A percentile compares a stretch with the other conserved stretches of the same genome.
phyloP scores from a whole-genome alignment of 2,329 filamentous ascomycete species.

The Aureobasidium sp. region DNA sequence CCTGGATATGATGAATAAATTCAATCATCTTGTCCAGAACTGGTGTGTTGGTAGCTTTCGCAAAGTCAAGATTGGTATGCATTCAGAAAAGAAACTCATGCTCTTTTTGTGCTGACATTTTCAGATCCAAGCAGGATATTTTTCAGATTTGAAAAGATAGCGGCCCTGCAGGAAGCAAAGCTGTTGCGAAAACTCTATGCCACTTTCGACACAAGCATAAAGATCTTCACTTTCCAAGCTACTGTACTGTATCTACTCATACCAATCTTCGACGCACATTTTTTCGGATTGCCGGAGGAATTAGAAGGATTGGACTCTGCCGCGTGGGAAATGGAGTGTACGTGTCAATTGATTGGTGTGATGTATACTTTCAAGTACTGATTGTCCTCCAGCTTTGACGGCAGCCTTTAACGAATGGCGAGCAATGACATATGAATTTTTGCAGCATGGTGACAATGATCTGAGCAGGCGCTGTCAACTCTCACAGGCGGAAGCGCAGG shows the following conservation, averaged over 20 bases:
- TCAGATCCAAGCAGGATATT: conserved; percentile 16
- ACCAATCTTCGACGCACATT: conserved; percentile 58
- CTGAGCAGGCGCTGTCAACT: conserved; percentile 17
- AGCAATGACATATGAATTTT: conserved; percentile 55
- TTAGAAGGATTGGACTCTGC: neutral
- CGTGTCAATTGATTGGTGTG: neutral
- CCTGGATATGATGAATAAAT: conserved; percentile 49
- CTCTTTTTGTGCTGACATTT: neutral
- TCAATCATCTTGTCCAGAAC: conserved; percentile 64
- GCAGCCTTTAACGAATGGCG: conserved; percentile 60
- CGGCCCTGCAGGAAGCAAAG: neutral
- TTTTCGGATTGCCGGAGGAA: conserved; percentile 54
- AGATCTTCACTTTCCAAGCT: conserved; percentile 57
- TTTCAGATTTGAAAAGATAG: conserved; percentile 16
- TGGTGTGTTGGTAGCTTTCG: conserved; percentile 67
- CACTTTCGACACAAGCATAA: conserved; percentile 47
- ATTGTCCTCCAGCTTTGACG: neutral
- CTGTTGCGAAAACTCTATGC: conserved; percentile 39
- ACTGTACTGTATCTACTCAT: conserved; percentile 54
- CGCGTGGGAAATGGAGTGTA: conserved; percentile 3
- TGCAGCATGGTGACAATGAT: conserved; percentile 37
- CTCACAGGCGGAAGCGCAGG: conserved; percentile 20
- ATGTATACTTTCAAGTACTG: neutral
- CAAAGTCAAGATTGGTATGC: conserved; percentile 47
- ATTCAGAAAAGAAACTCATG: neutral